phyloP scores from a whole-genome alignment of 1,139 yeast genomes.

The Protomyces inouyei region DNA sequence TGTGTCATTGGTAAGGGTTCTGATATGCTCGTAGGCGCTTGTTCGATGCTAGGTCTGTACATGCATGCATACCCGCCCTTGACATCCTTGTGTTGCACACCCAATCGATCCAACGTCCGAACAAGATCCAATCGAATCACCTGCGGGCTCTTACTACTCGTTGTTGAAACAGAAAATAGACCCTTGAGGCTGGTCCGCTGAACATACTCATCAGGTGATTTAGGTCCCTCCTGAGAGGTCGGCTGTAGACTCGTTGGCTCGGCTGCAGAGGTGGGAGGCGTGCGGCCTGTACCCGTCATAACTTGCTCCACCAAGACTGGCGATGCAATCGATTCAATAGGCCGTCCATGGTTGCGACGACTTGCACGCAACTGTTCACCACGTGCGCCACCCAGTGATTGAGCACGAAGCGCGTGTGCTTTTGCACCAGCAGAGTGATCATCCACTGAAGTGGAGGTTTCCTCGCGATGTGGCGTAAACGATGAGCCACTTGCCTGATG shows the following conservation, averaged over 20 bases:
- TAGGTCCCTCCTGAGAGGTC: not conserved
- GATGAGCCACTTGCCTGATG: not conserved
- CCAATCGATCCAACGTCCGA: conserved; percentile 66
- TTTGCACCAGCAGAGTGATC: not conserved
- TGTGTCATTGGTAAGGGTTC: not conserved
- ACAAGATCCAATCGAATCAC: conserved; percentile 83
- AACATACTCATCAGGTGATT: conserved; percentile 13
- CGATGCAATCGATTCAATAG: not conserved
- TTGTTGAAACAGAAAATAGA: conserved; percentile 89
- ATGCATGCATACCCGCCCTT: conserved; percentile 90
- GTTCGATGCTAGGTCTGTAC: conserved; percentile 49
- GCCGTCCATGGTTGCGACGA: not conserved
- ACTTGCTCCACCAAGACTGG: not conserved
- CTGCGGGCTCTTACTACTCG: conserved; percentile 87
- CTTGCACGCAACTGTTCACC: conserved; percentile 18
- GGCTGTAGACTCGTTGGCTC: not conserved
- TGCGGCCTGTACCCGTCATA: not conserved
- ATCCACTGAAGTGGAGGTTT: not conserved
- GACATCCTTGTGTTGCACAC: conserved; percentile 81
- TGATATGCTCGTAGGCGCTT: not conserved
- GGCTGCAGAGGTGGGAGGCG: not conserved
- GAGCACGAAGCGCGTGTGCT: conserved; percentile 18
- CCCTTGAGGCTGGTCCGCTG: conserved; percentile 60
- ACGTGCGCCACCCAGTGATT: conserved; percentile 15
- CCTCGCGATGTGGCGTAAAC: not conserved